Percentiles rank a stretch among this genome's conserved stretches.
phyloP scores from a whole-genome alignment of 495 filamentous ascomycete genomes.

The Penicillium goetzii region DNA sequence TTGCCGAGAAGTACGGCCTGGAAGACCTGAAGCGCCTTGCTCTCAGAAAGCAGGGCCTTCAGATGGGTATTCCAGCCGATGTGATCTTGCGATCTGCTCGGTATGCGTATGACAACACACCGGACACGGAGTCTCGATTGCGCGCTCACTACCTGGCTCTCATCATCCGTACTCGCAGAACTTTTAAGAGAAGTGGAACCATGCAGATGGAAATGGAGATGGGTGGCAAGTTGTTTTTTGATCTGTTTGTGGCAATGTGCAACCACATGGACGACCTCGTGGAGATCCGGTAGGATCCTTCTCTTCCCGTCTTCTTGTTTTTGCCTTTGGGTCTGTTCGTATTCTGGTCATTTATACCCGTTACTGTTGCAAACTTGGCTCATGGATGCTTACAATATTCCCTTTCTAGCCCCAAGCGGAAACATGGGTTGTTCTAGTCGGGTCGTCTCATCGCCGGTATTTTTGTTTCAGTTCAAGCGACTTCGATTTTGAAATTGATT shows the following conservation, averaged over 20 bases:
- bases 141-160: constrained; percentile 93
- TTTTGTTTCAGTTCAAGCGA: constrained; percentile 32
- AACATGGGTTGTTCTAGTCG: constrained; percentile 45
- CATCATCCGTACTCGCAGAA: constrained; percentile 90
- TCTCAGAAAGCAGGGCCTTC: constrained; percentile 90
- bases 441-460: constrained; percentile 23
- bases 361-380: neutral
- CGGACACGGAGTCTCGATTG: constrained; percentile 83
- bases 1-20: constrained; percentile 81
- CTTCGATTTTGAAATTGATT: constrained; percentile 33
- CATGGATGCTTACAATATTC: constrained; percentile 24
- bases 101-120: constrained; percentile 92
- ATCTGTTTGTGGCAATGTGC: constrained; percentile 96
- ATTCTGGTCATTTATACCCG: constrained; percentile 11
- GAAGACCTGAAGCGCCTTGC: constrained; percentile 85
- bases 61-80: constrained; percentile 79
- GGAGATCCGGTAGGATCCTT: constrained; percentile 51
- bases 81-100: constrained; percentile 88
- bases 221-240: constrained; percentile 90
- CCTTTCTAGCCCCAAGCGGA: constrained; percentile 40
- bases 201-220: constrained; percentile 98
- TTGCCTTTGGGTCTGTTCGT: neutral
- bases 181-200: constrained; percentile 93
- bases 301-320: neutral
- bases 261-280: constrained; percentile 92